Evolutionary conservation across 176 grass and related monocot genomes (phyloP).

Genomic region (Tillandsia fasciculata): DNA sequence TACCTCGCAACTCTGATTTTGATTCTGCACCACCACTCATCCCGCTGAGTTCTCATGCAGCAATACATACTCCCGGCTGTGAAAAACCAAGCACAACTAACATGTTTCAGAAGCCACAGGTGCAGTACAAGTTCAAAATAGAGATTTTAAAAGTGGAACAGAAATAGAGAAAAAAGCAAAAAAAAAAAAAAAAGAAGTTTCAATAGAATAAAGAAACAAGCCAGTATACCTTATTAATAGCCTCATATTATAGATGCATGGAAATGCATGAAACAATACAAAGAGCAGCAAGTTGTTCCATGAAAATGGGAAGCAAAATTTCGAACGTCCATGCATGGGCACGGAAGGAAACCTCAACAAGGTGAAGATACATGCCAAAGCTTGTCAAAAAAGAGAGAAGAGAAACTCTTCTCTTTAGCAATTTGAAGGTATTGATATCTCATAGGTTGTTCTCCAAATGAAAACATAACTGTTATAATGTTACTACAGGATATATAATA

Average conservation of each 20-base stretch:
- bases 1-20: neutral
- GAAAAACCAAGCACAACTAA: conserved; percentile 13
- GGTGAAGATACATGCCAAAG: too few relatives aligned
- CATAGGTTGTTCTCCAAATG: too few relatives aligned
- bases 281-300: too few relatives aligned
- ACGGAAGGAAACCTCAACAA: too few relatives aligned
- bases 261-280: neutral
- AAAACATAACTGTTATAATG: too few relatives aligned
- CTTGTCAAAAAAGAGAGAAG: too few relatives aligned
- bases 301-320: too few relatives aligned
- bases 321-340: too few relatives aligned
- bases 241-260: neutral
- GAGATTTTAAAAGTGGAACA: neutral
- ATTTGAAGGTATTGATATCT: too few relatives aligned
- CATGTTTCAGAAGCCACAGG: neutral
- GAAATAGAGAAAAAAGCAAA: neutral
- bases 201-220: neutral
- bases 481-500: too few relatives aligned
- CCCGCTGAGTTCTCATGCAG: conserved; percentile 59
- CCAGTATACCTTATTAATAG: neutral
- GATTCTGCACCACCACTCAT: conserved; percentile 18
- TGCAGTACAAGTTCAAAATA: neutral
- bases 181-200: neutral
- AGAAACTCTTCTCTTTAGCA: too few relatives aligned
- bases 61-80: conserved; percentile 91